These are phyloP conservation scores for Hyaloscypha variabilis DNA, from an alignment of 495 filamentous ascomycete species.

Conservation along the genomic window DNA sequence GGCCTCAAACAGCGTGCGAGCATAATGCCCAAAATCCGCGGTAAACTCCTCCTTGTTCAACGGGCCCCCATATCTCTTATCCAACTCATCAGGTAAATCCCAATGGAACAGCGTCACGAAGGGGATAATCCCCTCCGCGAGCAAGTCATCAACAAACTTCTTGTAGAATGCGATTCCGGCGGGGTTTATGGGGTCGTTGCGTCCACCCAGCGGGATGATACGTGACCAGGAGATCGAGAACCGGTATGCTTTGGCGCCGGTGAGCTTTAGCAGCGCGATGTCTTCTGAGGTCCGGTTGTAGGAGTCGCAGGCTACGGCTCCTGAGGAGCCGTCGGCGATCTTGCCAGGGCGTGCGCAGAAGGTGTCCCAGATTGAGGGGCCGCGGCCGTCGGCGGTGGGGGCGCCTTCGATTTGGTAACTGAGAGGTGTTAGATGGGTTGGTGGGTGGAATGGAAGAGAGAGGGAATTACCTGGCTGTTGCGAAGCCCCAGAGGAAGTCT, in stretches of 20 bases:
- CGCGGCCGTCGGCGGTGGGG: slow-evolving; percentile 66
- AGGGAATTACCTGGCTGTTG: slow-evolving; percentile 68
- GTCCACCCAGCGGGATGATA: slow-evolving; percentile 67
- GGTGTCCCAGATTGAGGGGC: slow-evolving; percentile 76
- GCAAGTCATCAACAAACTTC: slow-evolving; percentile 62
- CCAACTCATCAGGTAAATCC: slow-evolving; percentile 62
- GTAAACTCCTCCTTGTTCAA: slow-evolving; percentile 61
- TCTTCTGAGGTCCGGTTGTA: slow-evolving; percentile 75
- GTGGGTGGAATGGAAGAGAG: slow-evolving; percentile 1
- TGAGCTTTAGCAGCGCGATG: slow-evolving; percentile 69
- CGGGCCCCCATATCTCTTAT: slow-evolving; percentile 63
- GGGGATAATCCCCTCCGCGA: slow-evolving; percentile 58
- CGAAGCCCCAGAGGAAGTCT: slow-evolving; percentile 83
- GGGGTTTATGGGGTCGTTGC: slow-evolving; percentile 63
- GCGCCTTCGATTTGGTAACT: slow-evolving; percentile 82
- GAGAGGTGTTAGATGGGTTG: background rate
- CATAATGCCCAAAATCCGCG: slow-evolving; percentile 62
- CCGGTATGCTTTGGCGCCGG: slow-evolving; percentile 66
- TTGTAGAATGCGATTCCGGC: slow-evolving; percentile 61
- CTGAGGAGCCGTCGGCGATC: slow-evolving; percentile 70
- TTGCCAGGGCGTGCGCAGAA: slow-evolving; percentile 76
- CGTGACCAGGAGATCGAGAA: slow-evolving; percentile 79
- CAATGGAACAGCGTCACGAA: slow-evolving; percentile 69
- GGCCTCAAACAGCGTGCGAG: slow-evolving; percentile 56
- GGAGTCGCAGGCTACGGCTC: slow-evolving; percentile 74